These are phyloP conservation scores for Vaccinium myrtillus DNA, from an alignment of 148 eudicot genomes.

Conservation along the genomic window DNA sequence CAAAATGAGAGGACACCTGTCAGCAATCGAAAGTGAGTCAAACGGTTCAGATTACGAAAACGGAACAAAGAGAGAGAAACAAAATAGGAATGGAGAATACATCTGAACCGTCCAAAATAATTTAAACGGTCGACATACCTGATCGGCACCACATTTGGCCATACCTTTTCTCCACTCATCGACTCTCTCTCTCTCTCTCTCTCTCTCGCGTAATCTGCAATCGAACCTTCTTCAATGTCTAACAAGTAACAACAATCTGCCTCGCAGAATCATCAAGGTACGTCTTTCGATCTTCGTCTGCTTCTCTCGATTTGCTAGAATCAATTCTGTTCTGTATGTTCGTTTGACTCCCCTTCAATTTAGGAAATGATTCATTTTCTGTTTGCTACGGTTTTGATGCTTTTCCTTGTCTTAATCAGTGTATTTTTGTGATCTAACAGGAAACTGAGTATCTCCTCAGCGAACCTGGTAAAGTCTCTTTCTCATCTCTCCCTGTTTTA, in stretches of 20 bases:
- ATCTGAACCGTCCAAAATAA: too few species aligned
- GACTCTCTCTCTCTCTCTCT: neutral
- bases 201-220: slow-evolving; percentile 18
- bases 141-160: too few species aligned
- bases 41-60: too few species aligned
- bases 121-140: too few species aligned
- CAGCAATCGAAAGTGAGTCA: too few species aligned
- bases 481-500: neutral
- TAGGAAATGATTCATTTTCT: neutral
- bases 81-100: too few species aligned
- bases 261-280: slow-evolving; percentile 72
- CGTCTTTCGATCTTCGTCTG: slow-evolving; percentile 18
- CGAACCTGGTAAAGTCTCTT: slow-evolving; percentile 64
- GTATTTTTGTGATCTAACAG: slow-evolving; percentile 37
- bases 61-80: too few species aligned
- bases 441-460: slow-evolving; percentile 97
- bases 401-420: slow-evolving; percentile 1
- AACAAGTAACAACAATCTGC: slow-evolving; percentile 41
- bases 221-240: slow-evolving; percentile 45
- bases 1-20: too few species aligned
- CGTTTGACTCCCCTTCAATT: neutral
- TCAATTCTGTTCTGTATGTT: neutral
- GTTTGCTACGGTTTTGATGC: neutral
- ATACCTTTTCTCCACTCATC: too few species aligned
- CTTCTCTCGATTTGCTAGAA: slow-evolving; percentile 18